These are phyloP conservation scores for Luffa acutangula DNA, from an alignment of 306 rosid genomes.

Conservation along the genomic window DNA sequence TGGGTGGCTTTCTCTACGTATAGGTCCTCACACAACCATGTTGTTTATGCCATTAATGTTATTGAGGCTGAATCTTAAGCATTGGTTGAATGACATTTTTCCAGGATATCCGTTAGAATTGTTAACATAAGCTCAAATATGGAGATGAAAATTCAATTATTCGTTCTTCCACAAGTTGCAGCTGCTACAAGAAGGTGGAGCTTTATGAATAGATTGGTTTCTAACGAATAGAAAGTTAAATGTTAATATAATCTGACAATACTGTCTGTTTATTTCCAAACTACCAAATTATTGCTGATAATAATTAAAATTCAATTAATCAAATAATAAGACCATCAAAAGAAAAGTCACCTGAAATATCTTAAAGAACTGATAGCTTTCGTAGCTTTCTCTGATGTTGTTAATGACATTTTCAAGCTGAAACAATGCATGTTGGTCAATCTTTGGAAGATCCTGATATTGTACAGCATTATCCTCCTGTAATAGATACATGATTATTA, in stretches of 20 bases:
- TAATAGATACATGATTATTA: constrained; percentile 1
- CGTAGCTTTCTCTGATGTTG: constrained; percentile 69
- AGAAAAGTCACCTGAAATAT: constrained; percentile 72
- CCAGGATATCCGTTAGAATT: neutral
- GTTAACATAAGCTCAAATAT: neutral
- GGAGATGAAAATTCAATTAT: neutral
- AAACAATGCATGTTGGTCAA: constrained; percentile 77
- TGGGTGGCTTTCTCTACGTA: neutral
- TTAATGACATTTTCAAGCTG: constrained; percentile 84
- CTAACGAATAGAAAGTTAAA: neutral
- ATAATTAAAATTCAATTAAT: constrained; percentile 5
- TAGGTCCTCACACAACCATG: neutral
- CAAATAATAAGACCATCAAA: neutral
- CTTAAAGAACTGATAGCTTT: constrained; percentile 83
- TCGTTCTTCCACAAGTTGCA: neutral
- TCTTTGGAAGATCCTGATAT: constrained; percentile 79
- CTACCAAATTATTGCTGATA: neutral
- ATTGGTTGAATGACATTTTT: neutral
- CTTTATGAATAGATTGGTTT: neutral
- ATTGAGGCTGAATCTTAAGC: neutral
- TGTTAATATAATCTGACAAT: neutral
- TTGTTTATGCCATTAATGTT: neutral
- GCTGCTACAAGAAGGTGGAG: neutral
- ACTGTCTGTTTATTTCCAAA: neutral
- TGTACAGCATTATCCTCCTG: constrained; percentile 59